A percentile compares a stretch with the other conserved stretches of the same genome.
phyloP scores from a whole-genome alignment of 139 green algal species.

The Ettlia oleoabundans region DNA sequence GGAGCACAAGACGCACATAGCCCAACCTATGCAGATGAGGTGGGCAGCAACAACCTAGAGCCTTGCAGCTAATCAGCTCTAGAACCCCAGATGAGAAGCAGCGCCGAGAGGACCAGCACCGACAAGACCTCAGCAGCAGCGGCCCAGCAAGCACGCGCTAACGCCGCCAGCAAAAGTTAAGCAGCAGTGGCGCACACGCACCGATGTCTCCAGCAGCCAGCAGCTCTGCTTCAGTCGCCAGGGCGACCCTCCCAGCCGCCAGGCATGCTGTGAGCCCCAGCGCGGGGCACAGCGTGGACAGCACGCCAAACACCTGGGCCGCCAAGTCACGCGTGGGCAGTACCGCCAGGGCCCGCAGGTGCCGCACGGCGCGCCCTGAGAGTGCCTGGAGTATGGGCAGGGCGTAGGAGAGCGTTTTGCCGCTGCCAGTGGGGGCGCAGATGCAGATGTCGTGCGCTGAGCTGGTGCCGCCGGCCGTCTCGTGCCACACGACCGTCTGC shows the following conservation, averaged over 20 bases:
- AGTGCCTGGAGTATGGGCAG: slow-evolving; percentile 82
- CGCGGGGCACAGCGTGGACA: slow-evolving; percentile 60
- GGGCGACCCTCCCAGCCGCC: slow-evolving; percentile 49
- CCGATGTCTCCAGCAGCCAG: slow-evolving; percentile 29
- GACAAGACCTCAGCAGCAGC: too few species aligned
- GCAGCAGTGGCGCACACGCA: not conserved
- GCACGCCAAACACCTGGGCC: slow-evolving; percentile 74
- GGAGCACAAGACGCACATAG: too few species aligned
- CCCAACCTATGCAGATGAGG: too few species aligned
- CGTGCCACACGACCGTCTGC: slow-evolving; percentile 78
- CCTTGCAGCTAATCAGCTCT: too few species aligned
- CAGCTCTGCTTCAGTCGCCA: slow-evolving; percentile 58
- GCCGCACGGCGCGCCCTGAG: slow-evolving; percentile 36
- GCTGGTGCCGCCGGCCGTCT: slow-evolving; percentile 70
- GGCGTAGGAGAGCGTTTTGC: slow-evolving; percentile 91
- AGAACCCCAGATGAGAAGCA: too few species aligned
- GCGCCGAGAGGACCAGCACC: too few species aligned
- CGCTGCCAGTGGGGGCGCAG: slow-evolving; percentile 84
- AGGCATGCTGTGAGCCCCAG: slow-evolving; percentile 65
- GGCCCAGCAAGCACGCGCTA: not conserved
- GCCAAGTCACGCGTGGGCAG: slow-evolving; percentile 86
- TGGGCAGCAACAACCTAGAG: too few species aligned
- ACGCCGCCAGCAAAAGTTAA: not conserved
- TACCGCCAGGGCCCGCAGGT: slow-evolving; percentile 75
- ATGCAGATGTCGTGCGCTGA: slow-evolving; percentile 87